Conservation (phyloP, 257 asterid genomes). For the Fraxinus americana region DNA sequence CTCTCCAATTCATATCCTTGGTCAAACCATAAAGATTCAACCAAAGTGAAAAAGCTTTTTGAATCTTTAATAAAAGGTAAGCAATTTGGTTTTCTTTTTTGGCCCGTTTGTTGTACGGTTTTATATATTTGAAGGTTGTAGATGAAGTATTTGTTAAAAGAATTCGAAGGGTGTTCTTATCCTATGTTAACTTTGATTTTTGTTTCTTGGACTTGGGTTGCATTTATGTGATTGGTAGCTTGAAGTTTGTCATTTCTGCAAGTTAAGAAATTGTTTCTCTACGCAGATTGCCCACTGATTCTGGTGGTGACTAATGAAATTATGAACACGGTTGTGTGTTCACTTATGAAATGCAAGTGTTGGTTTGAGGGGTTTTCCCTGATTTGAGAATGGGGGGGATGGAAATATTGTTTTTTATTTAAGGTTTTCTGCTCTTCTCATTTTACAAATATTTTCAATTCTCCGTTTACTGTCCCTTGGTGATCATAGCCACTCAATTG, state of each 20-base stretch:
- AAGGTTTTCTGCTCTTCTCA: no score
- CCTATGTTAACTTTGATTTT: neutral
- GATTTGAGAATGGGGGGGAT: neutral
- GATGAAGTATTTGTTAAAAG: neutral
- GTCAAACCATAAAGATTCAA: neutral
- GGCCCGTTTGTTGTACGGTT: neutral
- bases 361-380: neutral
- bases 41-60: neutral
- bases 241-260: neutral
- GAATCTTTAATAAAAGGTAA: neutral
- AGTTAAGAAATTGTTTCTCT: neutral
- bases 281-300: neutral
- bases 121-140: neutral
- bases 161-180: neutral
- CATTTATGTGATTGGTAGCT: constrained; percentile 3
- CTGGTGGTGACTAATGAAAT: neutral
- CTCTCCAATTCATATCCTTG: neutral
- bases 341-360: neutral
- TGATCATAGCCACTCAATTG: no score
- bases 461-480: no score
- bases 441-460: no score
- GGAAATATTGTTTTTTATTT: neutral
- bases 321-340: neutral
- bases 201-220: constrained; percentile 1
- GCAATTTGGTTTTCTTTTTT: neutral